Evolutionary conservation across 768 basidiomycete genomes (phyloP), one percentile per base, ranked within the genome.

Genomic region (Tylopilus rubrobrunneus): DNA sequence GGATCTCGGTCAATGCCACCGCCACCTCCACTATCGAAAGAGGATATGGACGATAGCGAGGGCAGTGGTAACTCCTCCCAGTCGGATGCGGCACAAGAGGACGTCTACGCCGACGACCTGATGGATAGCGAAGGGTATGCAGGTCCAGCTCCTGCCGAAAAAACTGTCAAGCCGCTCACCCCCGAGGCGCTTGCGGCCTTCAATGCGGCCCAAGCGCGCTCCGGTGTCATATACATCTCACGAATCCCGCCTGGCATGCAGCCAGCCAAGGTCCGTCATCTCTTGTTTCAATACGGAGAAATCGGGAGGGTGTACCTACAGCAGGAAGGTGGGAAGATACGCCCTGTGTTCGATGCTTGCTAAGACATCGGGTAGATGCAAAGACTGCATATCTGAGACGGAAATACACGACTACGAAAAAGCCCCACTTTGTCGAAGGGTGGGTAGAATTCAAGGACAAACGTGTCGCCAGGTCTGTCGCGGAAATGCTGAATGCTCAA

Each of bases 371-470:
- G 39, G 27, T 60, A 94, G 92, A 93, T 67, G 73, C 90, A 10
- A 95, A 94, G 70, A 76, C 86, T n/a, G 89, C 92, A 36, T 92
- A 95, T 74, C 75, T 90, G 42, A 76, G 92, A 25, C 77, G 80
- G 50, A 93, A 92, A 69, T 82, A 85, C 67, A 92, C 89, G 4
- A 76, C 87, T 3, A 92, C 87, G 9, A 89, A 90, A 69, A 90
- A 90, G 59, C 77, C 86, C 11, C 91, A 94, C 62, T 98, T 87
- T 66, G 88, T 88, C 0, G 97, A 99, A 69, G 97, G 97, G 31
- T 99, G 97, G 97, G 87, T 98, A 40, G 97, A 99, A 71, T 98
- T 98, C 75, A 86, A 87, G 59, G 89, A 98, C 73, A 98, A 98
- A 72, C 85, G 82, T 45, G 76, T 98, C 42, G 97, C 94, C 0